Conservation (phyloP, 2,329 filamentous ascomycete species). For the Cordyceps cicadae region DNA sequence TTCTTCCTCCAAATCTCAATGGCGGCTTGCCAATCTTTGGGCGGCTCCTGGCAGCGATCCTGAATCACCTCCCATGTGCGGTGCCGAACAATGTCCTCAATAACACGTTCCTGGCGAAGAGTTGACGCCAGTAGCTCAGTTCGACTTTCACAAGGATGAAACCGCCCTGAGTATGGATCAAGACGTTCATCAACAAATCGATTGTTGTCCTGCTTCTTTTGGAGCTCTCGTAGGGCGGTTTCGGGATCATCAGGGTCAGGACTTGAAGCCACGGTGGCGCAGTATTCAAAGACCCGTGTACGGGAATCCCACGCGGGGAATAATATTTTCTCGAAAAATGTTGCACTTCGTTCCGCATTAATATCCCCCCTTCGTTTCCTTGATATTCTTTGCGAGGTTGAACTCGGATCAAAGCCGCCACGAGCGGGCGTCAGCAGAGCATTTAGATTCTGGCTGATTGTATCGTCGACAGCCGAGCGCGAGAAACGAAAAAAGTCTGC, state of each 20-base stretch:
- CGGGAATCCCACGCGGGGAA: slow-evolving; percentile 85
- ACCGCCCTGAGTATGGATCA: slow-evolving; percentile 83
- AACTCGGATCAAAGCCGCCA: slow-evolving; percentile 68
- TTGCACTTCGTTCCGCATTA: slow-evolving; percentile 52
- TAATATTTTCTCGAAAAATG: slow-evolving; percentile 68
- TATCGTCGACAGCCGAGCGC: slow-evolving; percentile 79
- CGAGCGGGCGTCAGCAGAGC: slow-evolving; percentile 69
- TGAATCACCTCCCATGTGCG: slow-evolving; percentile 74
- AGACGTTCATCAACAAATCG: slow-evolving; percentile 76
- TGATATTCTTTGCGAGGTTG: slow-evolving; percentile 57
- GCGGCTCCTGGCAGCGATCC: slow-evolving; percentile 60
- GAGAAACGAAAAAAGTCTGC: slow-evolving; percentile 86
- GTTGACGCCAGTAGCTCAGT: slow-evolving; percentile 70
- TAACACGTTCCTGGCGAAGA: slow-evolving; percentile 64
- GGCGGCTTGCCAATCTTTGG: slow-evolving; percentile 55
- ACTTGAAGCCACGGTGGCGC: slow-evolving; percentile 75
- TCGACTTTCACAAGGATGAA: slow-evolving; percentile 69
- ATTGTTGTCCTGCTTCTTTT: slow-evolving; percentile 62
- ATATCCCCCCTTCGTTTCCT: slow-evolving; percentile 46
- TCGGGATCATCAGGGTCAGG: slow-evolving; percentile 85
- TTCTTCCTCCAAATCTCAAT: slow-evolving; percentile 50
- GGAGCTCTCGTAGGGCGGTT: slow-evolving; percentile 56
- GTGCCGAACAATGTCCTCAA: slow-evolving; percentile 71
- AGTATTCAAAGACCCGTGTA: slow-evolving; percentile 80
- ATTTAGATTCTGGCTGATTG: slow-evolving; percentile 88